Evolutionary conservation across 371 early-diverging fungal species (phyloP), one percentile per base, ranked within the genome.

Genomic region (Mortierella sp.): DNA sequence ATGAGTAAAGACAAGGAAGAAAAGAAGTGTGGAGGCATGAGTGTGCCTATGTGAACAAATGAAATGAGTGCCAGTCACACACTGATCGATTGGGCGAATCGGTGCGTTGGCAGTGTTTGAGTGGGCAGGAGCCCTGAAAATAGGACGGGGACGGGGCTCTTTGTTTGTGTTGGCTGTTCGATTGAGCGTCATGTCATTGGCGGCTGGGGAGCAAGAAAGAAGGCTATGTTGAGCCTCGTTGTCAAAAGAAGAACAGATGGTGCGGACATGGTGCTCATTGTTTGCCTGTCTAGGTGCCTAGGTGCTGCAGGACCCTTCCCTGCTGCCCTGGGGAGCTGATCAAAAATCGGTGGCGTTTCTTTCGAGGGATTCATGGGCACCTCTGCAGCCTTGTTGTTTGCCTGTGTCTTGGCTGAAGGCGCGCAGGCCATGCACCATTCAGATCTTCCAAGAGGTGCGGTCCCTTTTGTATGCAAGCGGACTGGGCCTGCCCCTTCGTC

Each of bases 61-160:
- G 54, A 21, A 55, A 6, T 40, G n/a, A 40, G 28, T 13, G 59
- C 21, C 73, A 73, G 73, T 73, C 73, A 73, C 73, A n/a, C n/a
- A 53, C 24, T 34, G 21, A 40, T 24, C 73, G 21, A 64, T 70
- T 54, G 51, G 37, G 72, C 72, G 43, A 24, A 26, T 48, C 54
- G 6, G 19, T 76, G 70, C 67, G 75, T 4, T 80, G 75, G 69
- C 76, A 71, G 53, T 37, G 26, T 64, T 53, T 76, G 43, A 53
- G 24, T 59, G 77, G 61, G 61, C 4, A 28, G 11, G 73, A 51
- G n/a, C 26, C 40, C 48, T 37, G 53, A n/a, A 46, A n/a, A 61
- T 31, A 31, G 61, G 19, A 31, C 26, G 37, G 28, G 34, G 51
- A 37, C 75, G 43, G 72, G 44, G 50, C 48, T 72, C 75, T 43